Percentiles rank a stretch among this genome's conserved stretches.
Evolutionary conservation across 148 eudicot genomes (phyloP).

Genomic region (Chenopodium suecicum): DNA sequence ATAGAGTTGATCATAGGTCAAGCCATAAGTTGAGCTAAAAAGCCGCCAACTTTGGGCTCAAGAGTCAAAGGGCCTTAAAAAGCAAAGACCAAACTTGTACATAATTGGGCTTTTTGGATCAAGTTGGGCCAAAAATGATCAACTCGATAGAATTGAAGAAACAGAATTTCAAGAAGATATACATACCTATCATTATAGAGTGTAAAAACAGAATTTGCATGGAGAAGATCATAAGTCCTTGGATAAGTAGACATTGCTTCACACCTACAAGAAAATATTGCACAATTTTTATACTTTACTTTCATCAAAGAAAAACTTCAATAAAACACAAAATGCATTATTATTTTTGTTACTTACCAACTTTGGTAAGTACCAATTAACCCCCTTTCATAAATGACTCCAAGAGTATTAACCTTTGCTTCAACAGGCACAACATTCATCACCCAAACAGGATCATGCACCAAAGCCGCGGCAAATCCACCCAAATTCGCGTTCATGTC

Average conservation of each 20-base stretch:
- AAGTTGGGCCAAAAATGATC: neutral
- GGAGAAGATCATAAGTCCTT: slow-evolving; percentile 71
- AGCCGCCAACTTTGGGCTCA: too few relatives aligned
- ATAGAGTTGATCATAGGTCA: neutral
- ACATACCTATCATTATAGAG: slow-evolving; percentile 56
- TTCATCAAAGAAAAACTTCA: neutral
- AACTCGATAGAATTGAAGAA: neutral
- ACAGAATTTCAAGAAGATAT: neutral
- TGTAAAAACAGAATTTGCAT: slow-evolving; percentile 62
- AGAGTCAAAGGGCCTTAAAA: neutral
- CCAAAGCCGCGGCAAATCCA: slow-evolving; percentile 80
- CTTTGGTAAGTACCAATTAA: slow-evolving; percentile 81
- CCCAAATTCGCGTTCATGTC: slow-evolving; percentile 86
- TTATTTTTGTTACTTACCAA: slow-evolving; percentile 38
- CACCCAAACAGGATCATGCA: slow-evolving; percentile 72
- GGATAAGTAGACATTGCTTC: slow-evolving; percentile 88
- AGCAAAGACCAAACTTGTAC: neutral
- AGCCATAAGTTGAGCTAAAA: too few relatives aligned
- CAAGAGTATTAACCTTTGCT: slow-evolving; percentile 74
- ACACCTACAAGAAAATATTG: slow-evolving; percentile 45
- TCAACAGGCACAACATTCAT: slow-evolving; percentile 84
- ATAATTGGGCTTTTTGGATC: neutral
- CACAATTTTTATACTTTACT: neutral
- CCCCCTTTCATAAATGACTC: slow-evolving; percentile 72
- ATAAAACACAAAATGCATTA: neutral